Evolutionary conservation across 192 early-diverging fungal species (phyloP).

Genomic region (Radiomyces spectabilis): DNA sequence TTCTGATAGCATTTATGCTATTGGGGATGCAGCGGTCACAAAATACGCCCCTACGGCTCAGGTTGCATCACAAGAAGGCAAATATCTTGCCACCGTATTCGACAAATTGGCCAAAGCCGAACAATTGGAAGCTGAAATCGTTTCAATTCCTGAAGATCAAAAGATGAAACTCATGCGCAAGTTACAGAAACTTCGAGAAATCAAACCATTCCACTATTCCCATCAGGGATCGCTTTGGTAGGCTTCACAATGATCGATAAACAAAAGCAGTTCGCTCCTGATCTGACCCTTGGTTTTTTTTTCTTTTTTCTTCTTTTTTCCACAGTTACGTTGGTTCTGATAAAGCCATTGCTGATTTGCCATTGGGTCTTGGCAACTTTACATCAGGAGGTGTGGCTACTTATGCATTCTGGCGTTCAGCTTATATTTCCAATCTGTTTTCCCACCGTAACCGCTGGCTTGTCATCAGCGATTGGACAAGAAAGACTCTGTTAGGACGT

Average conservation of each 20-base stretch:
- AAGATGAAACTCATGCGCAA: constrained; percentile 19
- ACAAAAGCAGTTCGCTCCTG: not conserved
- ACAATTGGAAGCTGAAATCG: constrained; percentile 15
- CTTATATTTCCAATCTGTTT: constrained; percentile 71
- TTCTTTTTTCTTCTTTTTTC: too few species aligned
- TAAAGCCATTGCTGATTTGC: constrained; percentile 88
- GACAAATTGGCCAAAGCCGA: constrained; percentile 47
- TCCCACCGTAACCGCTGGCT: constrained; percentile 73
- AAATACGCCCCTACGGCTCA: constrained; percentile 76
- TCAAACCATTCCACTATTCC: constrained; percentile 71
- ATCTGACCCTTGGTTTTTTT: too few species aligned
- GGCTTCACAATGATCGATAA: not conserved
- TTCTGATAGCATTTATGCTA: constrained; percentile 49
- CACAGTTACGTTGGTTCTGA: constrained; percentile 89
- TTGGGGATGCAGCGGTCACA: constrained; percentile 69
- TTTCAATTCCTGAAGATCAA: not conserved
- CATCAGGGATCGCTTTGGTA: constrained; percentile 82
- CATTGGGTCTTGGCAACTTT: constrained; percentile 58
- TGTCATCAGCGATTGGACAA: constrained; percentile 86
- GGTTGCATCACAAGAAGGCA: constrained; percentile 82
- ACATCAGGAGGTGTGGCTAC: constrained; percentile 57
- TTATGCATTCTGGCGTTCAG: constrained; percentile 72
- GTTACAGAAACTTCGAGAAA: constrained; percentile 20
- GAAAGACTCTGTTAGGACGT: constrained; percentile 82
- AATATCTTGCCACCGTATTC: constrained; percentile 72